phyloP scores from a whole-genome alignment of 495 filamentous ascomycete species.

The Talaromyces adpressus region DNA sequence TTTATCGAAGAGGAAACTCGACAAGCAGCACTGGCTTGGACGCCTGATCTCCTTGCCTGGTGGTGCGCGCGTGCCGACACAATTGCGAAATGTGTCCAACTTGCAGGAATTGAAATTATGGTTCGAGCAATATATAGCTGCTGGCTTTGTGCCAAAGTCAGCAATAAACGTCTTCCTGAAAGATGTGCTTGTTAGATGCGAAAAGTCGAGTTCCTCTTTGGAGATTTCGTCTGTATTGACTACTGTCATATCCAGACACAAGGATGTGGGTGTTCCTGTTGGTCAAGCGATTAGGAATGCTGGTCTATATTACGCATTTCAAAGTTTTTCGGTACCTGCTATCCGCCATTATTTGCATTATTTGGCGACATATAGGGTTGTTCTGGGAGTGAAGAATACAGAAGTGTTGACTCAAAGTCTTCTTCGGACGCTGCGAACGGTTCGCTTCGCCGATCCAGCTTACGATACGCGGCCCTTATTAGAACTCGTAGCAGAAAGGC shows the following conservation, averaged over 20 bases:
- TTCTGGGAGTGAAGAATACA: constrained; percentile 5
- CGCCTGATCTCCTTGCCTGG: neutral
- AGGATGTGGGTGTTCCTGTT: constrained; percentile 10
- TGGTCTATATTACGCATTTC: constrained; percentile 25
- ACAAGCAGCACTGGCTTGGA: neutral
- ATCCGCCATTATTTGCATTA: constrained; percentile 19
- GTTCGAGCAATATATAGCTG: constrained; percentile 1
- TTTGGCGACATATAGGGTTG: constrained; percentile 2
- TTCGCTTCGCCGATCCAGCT: constrained; percentile 17
- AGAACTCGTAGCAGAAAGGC: constrained; percentile 16
- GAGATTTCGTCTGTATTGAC: constrained; percentile 24
- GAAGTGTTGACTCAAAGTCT: constrained; percentile 16
- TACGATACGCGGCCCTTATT: constrained; percentile 19
- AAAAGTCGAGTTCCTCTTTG: constrained; percentile 13
- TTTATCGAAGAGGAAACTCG: neutral
- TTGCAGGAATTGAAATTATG: constrained; percentile 2
- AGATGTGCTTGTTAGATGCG: constrained; percentile 10
- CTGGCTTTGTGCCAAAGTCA: neutral
- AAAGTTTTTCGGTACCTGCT: constrained; percentile 19
- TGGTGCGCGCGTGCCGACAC: neutral
- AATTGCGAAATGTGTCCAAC: neutral
- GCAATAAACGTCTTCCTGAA: neutral
- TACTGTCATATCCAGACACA: constrained; percentile 21
- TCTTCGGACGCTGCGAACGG: constrained; percentile 14
- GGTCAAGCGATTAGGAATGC: constrained; percentile 10